phyloP scores from a whole-genome alignment of 257 asterid species.

The Salvia splendens region DNA sequence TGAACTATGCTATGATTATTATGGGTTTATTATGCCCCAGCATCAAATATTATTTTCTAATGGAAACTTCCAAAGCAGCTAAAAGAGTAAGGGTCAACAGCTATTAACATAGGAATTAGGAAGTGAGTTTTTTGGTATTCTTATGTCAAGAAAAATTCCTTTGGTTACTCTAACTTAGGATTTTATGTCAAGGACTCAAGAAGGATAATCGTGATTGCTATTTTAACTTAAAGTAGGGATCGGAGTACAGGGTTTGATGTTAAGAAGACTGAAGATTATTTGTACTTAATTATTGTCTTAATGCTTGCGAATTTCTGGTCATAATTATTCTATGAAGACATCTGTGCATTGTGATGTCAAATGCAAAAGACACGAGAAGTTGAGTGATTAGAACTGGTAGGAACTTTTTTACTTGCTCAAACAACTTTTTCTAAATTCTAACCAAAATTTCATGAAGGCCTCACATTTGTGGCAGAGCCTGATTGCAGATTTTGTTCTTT shows the following conservation, averaged over 20 bases:
- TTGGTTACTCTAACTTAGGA: constrained; percentile 1
- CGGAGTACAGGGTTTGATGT: not conserved
- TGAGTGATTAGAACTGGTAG: not conserved
- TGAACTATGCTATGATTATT: not conserved
- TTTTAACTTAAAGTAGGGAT: not conserved
- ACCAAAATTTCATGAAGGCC: not conserved
- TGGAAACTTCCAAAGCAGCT: not conserved
- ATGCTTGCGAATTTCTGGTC: constrained; percentile 14
- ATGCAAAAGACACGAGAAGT: no score
- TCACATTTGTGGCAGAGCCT: no score
- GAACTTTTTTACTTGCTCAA: not conserved
- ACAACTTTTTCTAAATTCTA: not conserved
- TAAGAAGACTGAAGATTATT: constrained; percentile 20
- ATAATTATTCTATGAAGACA: not conserved
- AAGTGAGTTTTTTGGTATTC: not conserved
- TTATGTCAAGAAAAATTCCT: not conserved
- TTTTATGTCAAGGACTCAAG: not conserved
- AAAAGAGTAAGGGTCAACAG: not conserved
- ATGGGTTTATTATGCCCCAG: not conserved
- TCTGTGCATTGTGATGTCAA: not conserved
- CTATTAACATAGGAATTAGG: no score
- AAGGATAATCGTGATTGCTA: constrained; percentile 5
- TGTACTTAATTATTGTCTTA: not conserved
- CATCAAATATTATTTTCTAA: not conserved
- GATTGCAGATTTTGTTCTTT: no score